These are phyloP conservation scores for Cladophialophora exuberans DNA, from an alignment of 2,329 filamentous ascomycete species.

Conservation along the genomic window DNA sequence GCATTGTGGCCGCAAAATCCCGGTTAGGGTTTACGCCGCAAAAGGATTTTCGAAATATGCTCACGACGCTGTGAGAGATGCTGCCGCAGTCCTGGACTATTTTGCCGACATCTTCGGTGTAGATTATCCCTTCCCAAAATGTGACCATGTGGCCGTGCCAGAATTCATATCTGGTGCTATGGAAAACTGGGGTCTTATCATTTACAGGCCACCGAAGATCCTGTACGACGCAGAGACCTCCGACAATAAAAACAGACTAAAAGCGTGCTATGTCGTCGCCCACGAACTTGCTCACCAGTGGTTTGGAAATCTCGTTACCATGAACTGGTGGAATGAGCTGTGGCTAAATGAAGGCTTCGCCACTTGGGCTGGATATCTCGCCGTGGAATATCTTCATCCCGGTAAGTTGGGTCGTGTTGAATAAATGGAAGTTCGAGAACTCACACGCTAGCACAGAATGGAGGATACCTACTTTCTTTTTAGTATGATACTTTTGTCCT, in stretches of 20 bases:
- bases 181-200: conserved; percentile 97
- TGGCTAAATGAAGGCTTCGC: conserved; percentile 98
- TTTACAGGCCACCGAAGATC: conserved; percentile 91
- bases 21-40: conserved; percentile 96
- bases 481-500: conserved; percentile 43
- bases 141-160: conserved; percentile 86
- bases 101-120: conserved; percentile 93
- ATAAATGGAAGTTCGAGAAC: conserved; percentile 84
- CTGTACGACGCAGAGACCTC: conserved; percentile 92
- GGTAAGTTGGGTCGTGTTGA: conserved; percentile 98
- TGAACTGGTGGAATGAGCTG: conserved; percentile 95
- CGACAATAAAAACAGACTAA: conserved; percentile 86
- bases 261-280: conserved; percentile 96
- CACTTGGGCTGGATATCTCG: conserved; percentile 97
- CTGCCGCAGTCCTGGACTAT: conserved; percentile 91
- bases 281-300: conserved; percentile 96
- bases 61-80: conserved; percentile 84
- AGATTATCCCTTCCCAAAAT: conserved; percentile 93
- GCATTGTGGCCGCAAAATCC: conserved; percentile 88
- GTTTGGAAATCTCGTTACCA: conserved; percentile 90
- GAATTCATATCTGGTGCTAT: conserved; percentile 85
- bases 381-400: conserved; percentile 86
- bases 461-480: conserved; percentile 51
- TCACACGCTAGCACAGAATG: conserved; percentile 52
- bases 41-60: conserved; percentile 92